phyloP scores from a whole-genome alignment of 2,329 filamentous ascomycete genomes.

The Plectosphaerella sp. region DNA sequence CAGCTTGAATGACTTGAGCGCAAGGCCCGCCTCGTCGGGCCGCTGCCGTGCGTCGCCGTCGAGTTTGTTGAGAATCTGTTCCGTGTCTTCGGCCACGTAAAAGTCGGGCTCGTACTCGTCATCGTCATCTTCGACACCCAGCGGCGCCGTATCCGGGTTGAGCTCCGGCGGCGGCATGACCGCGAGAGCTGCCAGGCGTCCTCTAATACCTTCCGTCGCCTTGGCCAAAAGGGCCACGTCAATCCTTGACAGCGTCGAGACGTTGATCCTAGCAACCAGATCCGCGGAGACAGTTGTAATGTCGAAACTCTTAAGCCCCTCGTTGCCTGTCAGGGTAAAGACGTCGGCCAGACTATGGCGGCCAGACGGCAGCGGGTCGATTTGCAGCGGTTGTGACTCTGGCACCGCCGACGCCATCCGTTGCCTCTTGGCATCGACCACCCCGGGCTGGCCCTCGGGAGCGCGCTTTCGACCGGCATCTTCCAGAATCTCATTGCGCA shows the following conservation, averaged over 20 bases:
- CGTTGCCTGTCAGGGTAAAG: conserved; percentile 78
- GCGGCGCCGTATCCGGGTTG: conserved; percentile 54
- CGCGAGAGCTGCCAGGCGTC: conserved; percentile 41
- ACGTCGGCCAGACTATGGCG: conserved; percentile 77
- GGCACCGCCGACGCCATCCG: conserved; percentile 51
- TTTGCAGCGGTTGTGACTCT: conserved; percentile 35
- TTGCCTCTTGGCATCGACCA: conserved; percentile 79
- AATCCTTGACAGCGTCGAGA: conserved; percentile 70
- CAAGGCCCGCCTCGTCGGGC: conserved; percentile 49
- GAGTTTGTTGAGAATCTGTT: conserved; percentile 73
- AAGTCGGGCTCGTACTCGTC: conserved; percentile 87
- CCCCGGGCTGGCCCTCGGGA: conserved; percentile 64
- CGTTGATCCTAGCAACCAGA: conserved; percentile 75
- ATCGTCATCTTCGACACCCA: conserved; percentile 75
- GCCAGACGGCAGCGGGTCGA: conserved; percentile 70
- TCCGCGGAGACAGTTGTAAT: conserved; percentile 73
- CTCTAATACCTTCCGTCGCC: conserved; percentile 63
- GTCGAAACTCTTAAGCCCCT: conserved; percentile 73
- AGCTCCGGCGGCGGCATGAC: conserved; percentile 39
- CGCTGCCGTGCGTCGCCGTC: conserved; percentile 51
- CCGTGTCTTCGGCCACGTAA: conserved; percentile 68
- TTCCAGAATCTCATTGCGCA: conserved; percentile 73
- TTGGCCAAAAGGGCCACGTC: conserved; percentile 65
- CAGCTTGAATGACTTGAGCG: conserved; percentile 74
- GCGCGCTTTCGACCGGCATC: conserved; percentile 75